Evolutionary conservation across 345 rosid genomes (phyloP).

Genomic region (Murraya koenigii): DNA sequence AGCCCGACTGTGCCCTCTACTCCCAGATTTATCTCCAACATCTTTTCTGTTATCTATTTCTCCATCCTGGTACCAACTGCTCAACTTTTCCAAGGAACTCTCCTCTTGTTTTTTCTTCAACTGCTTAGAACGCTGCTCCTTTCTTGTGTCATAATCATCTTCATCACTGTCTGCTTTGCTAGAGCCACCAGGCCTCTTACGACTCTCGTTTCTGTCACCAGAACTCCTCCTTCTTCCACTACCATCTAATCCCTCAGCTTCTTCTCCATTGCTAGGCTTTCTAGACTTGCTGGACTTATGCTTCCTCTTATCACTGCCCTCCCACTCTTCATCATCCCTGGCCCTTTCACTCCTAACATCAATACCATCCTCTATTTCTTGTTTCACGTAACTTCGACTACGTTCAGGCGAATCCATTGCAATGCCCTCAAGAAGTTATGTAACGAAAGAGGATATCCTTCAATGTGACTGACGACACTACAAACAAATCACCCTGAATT

Average conservation of each 20-base stretch:
- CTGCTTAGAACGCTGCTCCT: slow-evolving; percentile 48
- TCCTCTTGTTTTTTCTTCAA: slow-evolving; percentile 85
- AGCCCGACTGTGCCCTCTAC: slow-evolving; percentile 40
- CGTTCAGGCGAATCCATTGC: slow-evolving; percentile 68
- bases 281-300: slow-evolving; percentile 63
- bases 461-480: neutral
- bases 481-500: neutral
- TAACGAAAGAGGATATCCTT: neutral
- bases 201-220: slow-evolving; percentile 55
- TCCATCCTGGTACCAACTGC: slow-evolving; percentile 93
- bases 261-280: slow-evolving; percentile 52
- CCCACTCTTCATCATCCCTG: slow-evolving; percentile 61
- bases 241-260: slow-evolving; percentile 49
- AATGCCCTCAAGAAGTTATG: neutral
- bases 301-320: slow-evolving; percentile 56
- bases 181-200: slow-evolving; percentile 61
- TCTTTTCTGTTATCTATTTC: slow-evolving; percentile 61
- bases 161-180: slow-evolving; percentile 56
- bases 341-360: slow-evolving; percentile 44
- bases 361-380: slow-evolving; percentile 41
- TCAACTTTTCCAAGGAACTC: slow-evolving; percentile 81
- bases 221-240: slow-evolving; percentile 56
- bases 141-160: slow-evolving; percentile 58
- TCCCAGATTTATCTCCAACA: slow-evolving; percentile 58
- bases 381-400: slow-evolving; percentile 39